phyloP scores from a whole-genome alignment of 1,284 basidiomycete genomes.

The Rhodotorula mucilaginosa region DNA sequence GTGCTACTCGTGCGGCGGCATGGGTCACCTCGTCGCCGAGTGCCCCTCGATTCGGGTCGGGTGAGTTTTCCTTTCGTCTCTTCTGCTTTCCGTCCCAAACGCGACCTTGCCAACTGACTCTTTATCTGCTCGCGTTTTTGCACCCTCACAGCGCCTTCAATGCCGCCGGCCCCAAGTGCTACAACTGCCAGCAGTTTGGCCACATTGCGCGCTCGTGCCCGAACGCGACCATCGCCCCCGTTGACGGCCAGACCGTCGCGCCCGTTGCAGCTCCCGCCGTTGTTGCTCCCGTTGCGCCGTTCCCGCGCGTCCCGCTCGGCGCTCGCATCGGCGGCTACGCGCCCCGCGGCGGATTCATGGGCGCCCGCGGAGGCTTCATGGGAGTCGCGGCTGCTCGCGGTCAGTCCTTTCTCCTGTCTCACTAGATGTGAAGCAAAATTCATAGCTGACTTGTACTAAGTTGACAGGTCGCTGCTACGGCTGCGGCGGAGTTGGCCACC shows the following conservation, averaged over 20 bases:
- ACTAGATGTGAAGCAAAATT: too few species aligned
- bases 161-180: conserved; percentile 36
- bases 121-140: not conserved
- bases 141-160: conserved; percentile 15
- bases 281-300: conserved; percentile 2
- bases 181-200: conserved; percentile 47
- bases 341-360: conserved; percentile 31
- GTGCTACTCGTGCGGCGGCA: conserved; percentile 63
- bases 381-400: conserved; percentile 43
- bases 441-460: not conserved
- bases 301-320: conserved; percentile 17
- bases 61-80: conserved; percentile 12
- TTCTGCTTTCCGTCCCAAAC: not conserved
- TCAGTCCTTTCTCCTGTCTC: not conserved
- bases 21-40: conserved; percentile 58
- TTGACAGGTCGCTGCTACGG: conserved; percentile 69
- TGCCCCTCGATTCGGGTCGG: conserved; percentile 70
- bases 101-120: not conserved
- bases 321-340: conserved; percentile 32
- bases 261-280: conserved; percentile 15
- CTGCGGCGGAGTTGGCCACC: conserved; percentile 51
- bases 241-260: conserved; percentile 8
- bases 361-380: conserved; percentile 28
- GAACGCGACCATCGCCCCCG: conserved; percentile 10
- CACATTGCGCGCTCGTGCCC: conserved; percentile 71